Evolutionary conservation across 352 stramenopile species (phyloP).

Genomic region (Phytophthora melonis): DNA sequence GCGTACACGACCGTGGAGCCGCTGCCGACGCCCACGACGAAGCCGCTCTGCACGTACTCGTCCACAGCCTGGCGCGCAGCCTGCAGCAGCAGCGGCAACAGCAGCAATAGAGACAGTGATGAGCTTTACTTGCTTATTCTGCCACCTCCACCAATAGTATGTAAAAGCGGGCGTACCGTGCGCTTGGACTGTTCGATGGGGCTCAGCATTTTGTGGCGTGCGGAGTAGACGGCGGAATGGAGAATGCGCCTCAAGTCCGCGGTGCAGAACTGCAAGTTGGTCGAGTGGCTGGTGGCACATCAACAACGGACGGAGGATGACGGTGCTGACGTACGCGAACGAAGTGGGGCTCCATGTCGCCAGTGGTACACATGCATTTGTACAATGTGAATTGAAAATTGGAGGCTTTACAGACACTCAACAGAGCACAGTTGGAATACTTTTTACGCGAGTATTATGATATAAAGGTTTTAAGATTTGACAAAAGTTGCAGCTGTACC

Average conservation of each 20-base stretch:
- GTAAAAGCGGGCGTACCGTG: constrained; percentile 42
- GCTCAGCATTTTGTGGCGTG: constrained; percentile 45
- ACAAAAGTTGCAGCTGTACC: too few species aligned
- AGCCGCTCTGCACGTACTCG: too few species aligned
- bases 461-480: too few species aligned
- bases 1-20: too few species aligned
- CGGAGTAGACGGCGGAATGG: neutral
- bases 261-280: constrained; percentile 14
- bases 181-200: constrained; percentile 81
- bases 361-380: neutral
- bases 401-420: too few species aligned
- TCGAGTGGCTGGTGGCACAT: constrained; percentile 30
- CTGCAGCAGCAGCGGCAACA: constrained; percentile 39
- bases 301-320: constrained; percentile 19
- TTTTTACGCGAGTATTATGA: too few species aligned
- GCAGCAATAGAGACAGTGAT: too few species aligned
- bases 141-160: neutral
- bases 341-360: neutral
- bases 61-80: constrained; percentile 53
- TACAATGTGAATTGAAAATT: neutral
- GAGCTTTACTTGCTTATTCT: too few species aligned
- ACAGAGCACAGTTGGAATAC: too few species aligned
- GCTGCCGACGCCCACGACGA: too few species aligned
- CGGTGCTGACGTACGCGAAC: constrained; percentile 25
- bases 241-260: constrained; percentile 3